phyloP scores from a whole-genome alignment of 352 stramenopile species.

The Phytophthora quininea region DNA sequence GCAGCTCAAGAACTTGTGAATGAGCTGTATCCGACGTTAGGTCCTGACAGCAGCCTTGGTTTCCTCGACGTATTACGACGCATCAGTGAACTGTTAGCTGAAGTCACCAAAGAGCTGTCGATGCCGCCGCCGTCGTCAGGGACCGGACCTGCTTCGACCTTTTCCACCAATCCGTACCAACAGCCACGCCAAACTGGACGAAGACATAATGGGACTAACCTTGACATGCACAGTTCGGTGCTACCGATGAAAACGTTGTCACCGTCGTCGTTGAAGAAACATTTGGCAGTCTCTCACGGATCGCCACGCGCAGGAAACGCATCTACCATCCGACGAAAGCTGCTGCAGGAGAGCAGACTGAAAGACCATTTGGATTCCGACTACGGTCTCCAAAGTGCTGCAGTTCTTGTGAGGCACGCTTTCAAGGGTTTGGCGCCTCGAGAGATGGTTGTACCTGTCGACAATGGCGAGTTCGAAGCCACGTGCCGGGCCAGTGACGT shows the following conservation, averaged over 20 bases:
- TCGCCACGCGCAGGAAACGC: slow-evolving; percentile 15
- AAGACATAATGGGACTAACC: slow-evolving; percentile 38
- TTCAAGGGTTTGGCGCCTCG: slow-evolving; percentile 73
- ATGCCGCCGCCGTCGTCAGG: slow-evolving; percentile 7
- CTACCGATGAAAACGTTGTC: slow-evolving; percentile 26
- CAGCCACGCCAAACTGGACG: slow-evolving; percentile 46
- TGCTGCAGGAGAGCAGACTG: slow-evolving; percentile 62
- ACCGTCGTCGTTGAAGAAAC: slow-evolving; percentile 18
- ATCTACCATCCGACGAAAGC: slow-evolving; percentile 50
- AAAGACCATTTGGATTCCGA: slow-evolving; percentile 56
- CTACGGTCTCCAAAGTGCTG: slow-evolving; percentile 65
- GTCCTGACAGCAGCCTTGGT: slow-evolving; percentile 33
- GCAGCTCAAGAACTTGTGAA: slow-evolving; percentile 64
- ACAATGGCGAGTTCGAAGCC: slow-evolving; percentile 72
- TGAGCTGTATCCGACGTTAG: slow-evolving; percentile 52
- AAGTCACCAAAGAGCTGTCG: slow-evolving; percentile 45
- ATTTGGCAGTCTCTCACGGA: slow-evolving; percentile 1
- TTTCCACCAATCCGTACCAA: slow-evolving; percentile 37
- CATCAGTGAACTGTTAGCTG: slow-evolving; percentile 57
- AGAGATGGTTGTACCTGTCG: slow-evolving; percentile 72
- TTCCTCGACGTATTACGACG: slow-evolving; percentile 74
- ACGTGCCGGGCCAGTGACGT: slow-evolving; percentile 67
- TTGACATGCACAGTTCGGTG: slow-evolving; percentile 34
- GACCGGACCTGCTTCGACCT: slow-evolving; percentile 20
- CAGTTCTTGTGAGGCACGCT: slow-evolving; percentile 70